These are phyloP conservation scores for Austropuccinia psidii DNA, from an alignment of 1,284 basidiomycete genomes.

Conservation along the genomic window DNA sequence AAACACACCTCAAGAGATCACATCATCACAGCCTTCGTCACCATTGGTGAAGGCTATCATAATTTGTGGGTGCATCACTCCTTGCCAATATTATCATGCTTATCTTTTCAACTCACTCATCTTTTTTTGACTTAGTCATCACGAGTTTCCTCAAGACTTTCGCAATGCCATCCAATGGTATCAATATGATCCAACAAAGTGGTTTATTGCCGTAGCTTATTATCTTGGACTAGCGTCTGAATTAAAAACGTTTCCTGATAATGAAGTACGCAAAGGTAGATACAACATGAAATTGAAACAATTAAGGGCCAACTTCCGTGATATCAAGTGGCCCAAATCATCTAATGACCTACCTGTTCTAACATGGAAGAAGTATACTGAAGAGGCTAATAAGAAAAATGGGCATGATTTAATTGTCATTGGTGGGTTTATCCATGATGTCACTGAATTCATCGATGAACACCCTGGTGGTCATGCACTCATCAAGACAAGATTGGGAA, in stretches of 20 bases:
- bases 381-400: slow-evolving; percentile 58
- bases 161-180: slow-evolving; percentile 88
- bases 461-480: slow-evolving; percentile 72
- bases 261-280: slow-evolving; percentile 83
- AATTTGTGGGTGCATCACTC: slow-evolving; percentile 57
- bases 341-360: slow-evolving; percentile 69
- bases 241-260: slow-evolving; percentile 85
- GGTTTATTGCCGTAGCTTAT: slow-evolving; percentile 69
- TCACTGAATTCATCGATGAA: slow-evolving; percentile 74
- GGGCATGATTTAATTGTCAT: slow-evolving; percentile 66
- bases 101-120: background rate
- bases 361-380: slow-evolving; percentile 71
- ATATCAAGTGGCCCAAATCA: slow-evolving; percentile 65
- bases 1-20: slow-evolving; percentile 88
- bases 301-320: slow-evolving; percentile 62
- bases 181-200: slow-evolving; percentile 59
- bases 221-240: slow-evolving; percentile 70
- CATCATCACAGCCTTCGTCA: slow-evolving; percentile 74
- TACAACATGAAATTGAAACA: slow-evolving; percentile 86
- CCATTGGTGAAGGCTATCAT: slow-evolving; percentile 89
- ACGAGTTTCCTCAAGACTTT: slow-evolving; percentile 58
- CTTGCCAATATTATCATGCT: background rate
- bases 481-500: slow-evolving; percentile 61
- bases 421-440: slow-evolving; percentile 85
- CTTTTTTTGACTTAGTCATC: slow-evolving; percentile 38